A percentile compares a stretch with the other conserved stretches of the same genome.
These are phyloP conservation scores for Beauveria bassiana DNA, from an alignment of 2,329 filamentous ascomycete species.

Conservation along the genomic window DNA sequence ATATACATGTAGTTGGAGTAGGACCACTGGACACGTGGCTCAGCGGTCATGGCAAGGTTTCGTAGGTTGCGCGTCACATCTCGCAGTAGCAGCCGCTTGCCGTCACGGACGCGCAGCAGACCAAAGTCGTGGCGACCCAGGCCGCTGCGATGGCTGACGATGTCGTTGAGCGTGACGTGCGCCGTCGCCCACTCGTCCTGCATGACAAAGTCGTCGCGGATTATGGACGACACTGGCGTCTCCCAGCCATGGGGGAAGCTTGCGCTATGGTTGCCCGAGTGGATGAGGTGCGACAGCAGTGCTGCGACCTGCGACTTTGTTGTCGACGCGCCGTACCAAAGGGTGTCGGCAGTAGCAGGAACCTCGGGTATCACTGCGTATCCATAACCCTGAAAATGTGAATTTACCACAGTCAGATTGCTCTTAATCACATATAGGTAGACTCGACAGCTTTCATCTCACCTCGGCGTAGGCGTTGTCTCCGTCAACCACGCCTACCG, in stretches of 20 bases:
- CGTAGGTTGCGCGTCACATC: conserved; percentile 36
- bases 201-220: conserved; percentile 10
- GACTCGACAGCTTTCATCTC: neutral
- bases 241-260: neutral
- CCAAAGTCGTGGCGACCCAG: conserved; percentile 1
- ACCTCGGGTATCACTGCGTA: conserved; percentile 7
- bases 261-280: conserved; percentile 10
- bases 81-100: conserved; percentile 19
- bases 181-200: conserved; percentile 5
- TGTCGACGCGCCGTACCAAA: conserved; percentile 7
- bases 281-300: neutral
- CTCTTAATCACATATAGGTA: too few relatives aligned
- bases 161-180: conserved; percentile 5
- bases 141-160: conserved; percentile 3
- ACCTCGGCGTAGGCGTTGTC: neutral
- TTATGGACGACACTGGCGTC: conserved; percentile 7
- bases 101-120: neutral
- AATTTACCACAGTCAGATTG: too few relatives aligned
- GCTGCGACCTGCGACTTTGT: conserved; percentile 8
- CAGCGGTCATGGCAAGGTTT: conserved; percentile 34
- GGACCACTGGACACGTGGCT: conserved; percentile 36
- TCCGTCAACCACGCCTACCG: neutral
- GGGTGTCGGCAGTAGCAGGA: conserved; percentile 6
- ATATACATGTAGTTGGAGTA: conserved; percentile 47
- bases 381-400: conserved; percentile 4